A percentile compares a stretch with the other conserved stretches of the same genome.
Evolutionary conservation across 192 early-diverging fungal species (phyloP).

Genomic region (Coemansia sp.): DNA sequence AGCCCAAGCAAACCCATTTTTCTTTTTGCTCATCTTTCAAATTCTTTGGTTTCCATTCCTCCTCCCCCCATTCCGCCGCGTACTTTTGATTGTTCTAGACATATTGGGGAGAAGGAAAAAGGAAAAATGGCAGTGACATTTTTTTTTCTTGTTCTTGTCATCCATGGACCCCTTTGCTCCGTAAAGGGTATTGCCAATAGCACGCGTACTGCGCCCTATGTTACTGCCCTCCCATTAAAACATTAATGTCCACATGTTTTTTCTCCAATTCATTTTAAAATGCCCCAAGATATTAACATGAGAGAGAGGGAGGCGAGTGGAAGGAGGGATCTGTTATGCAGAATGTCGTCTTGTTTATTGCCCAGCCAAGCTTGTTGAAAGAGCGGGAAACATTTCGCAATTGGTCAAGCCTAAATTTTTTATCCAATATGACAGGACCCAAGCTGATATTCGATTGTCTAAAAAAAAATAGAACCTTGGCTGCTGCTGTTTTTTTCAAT

Average conservation of each 20-base stretch:
- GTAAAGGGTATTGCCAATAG: constrained; percentile 1
- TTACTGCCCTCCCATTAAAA: background rate
- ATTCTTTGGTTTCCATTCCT: background rate
- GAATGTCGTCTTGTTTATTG: background rate
- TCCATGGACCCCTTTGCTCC: background rate
- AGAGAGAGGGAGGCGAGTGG: background rate
- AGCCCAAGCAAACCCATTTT: background rate
- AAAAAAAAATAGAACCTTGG: background rate
- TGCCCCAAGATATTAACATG: background rate
- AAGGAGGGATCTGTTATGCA: constrained; percentile 6
- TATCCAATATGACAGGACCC: constrained; percentile 1
- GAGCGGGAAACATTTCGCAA: background rate
- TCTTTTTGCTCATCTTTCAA: background rate
- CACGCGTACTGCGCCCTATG: constrained; percentile 4
- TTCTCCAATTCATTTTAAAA: background rate
- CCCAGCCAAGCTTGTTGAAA: background rate
- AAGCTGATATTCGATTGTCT: background rate
- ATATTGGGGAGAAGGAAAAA: background rate
- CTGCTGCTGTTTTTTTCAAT: background rate
- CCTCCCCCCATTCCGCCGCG: background rate
- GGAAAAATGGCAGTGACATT: constrained; percentile 5
- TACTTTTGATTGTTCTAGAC: constrained; percentile 3
- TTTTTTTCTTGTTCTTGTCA: background rate
- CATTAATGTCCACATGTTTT: constrained; percentile 6
- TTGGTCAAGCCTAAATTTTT: constrained; percentile 3